Evolutionary conservation across 176 grass and related monocot species (phyloP).

Genomic region (Thalia dealbata): DNA sequence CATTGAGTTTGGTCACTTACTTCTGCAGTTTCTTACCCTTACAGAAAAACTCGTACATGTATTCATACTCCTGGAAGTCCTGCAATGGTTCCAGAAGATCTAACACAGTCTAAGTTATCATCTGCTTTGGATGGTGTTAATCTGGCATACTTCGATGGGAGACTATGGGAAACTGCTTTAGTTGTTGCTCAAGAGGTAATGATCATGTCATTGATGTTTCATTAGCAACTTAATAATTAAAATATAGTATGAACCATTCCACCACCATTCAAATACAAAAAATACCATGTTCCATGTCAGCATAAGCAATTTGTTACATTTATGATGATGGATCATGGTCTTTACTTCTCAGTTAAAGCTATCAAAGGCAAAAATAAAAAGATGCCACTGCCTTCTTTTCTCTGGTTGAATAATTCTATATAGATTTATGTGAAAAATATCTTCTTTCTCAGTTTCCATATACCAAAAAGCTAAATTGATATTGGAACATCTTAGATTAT

Average conservation of each 20-base stretch:
- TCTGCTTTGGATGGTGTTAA: conserved; percentile 49
- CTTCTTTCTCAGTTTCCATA: too few species aligned
- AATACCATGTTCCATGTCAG: background rate
- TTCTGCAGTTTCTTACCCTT: background rate
- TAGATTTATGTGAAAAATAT: too few species aligned
- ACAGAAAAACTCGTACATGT: conserved; percentile 94
- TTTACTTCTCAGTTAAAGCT: background rate
- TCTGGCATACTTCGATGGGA: conserved; percentile 77
- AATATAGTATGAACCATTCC: background rate
- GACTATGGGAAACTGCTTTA: conserved; percentile 73
- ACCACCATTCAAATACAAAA: background rate
- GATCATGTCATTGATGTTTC: background rate
- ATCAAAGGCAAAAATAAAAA: too few species aligned
- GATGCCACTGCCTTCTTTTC: too few species aligned
- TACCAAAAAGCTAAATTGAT: too few species aligned
- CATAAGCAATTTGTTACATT: background rate
- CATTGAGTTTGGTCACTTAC: background rate
- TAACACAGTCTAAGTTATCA: conserved; percentile 48
- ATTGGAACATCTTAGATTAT: too few species aligned
- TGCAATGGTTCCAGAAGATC: conserved; percentile 61
- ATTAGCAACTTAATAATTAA: too few species aligned
- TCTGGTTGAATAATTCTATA: too few species aligned
- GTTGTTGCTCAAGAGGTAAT: conserved; percentile 91
- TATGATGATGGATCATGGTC: background rate
- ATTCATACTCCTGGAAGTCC: conserved; percentile 89